Evolutionary conservation across 2,329 filamentous ascomycete genomes (phyloP), one percentile per base, ranked within the genome.

Genomic region (Trichoderma afroharzianum): DNA sequence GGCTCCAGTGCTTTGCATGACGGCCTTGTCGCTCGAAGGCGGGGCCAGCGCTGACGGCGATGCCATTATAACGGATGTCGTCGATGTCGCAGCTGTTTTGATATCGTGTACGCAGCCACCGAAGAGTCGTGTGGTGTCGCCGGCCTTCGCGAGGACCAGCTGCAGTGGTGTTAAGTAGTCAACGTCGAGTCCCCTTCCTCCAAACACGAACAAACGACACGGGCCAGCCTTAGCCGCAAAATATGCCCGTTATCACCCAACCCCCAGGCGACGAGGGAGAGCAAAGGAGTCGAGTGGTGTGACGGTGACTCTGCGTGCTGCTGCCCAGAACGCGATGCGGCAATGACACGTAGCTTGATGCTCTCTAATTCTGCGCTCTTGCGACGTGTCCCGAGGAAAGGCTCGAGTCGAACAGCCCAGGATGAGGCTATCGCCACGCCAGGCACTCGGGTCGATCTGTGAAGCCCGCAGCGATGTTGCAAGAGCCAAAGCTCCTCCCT

Each of bases 351-450:
- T 18, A 30, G 32, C n/a, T 30, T 26, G 53, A 47, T 3, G 55
- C 21, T 32, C 55, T 2, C n/a, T 50, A 55, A 18, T 26, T 14
- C 8, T 18, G 1, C 9, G 12, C 12, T 11, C 12, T 30, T 33
- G 30, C 7, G 30, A 30, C 47, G 50, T 67, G 26, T 39, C 47
- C 26, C 18, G 55, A 61, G 12, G 21, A 26, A 24, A 32, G 28
- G 21, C 63, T 32, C n/a, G 32, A 69, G 8, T 30, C 30, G 12
- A 68, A 14, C 21, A 62, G 57, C 57, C 57, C 21, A 50, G 30
- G n/a, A 53, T 53, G 67, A 69, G 39, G 67, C 28, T 69, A 26
- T 69, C 67, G 39, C 55, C 57, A 62, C 14, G 43, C 39, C 30
- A 61, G 55, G 36, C n/a, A 47, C 55, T 50, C 28, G 26, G 28